Conservation (phyloP, 2,329 filamentous ascomycete genomes). For the Hypoxylon sp. region DNA sequence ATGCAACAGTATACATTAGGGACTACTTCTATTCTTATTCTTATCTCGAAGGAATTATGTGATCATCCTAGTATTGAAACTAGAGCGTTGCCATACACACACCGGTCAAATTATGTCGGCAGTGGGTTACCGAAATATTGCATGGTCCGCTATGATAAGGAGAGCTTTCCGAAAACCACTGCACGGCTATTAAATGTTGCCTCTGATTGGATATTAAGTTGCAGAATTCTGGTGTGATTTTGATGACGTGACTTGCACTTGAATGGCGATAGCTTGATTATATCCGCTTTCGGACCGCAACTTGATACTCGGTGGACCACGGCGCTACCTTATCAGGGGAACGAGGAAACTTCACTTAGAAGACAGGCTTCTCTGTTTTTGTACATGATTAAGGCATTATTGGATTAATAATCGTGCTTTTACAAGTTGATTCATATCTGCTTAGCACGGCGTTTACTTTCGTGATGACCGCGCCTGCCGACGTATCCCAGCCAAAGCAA, state of each 20-base stretch:
- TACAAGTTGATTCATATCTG: background rate
- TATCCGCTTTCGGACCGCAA: conserved; percentile 18
- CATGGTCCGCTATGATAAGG: background rate
- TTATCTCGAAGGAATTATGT: conserved; percentile 4
- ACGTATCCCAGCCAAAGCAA: conserved; percentile 2
- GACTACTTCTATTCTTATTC: background rate
- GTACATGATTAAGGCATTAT: background rate
- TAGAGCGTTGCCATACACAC: background rate
- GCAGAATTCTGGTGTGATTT: conserved; percentile 13
- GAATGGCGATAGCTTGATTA: conserved; percentile 11
- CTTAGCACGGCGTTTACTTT: background rate
- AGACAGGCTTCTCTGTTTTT: too few relatives aligned
- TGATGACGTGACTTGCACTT: conserved; percentile 18
- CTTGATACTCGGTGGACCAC: background rate
- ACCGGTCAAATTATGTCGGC: background rate
- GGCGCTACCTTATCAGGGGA: background rate
- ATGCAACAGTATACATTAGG: background rate
- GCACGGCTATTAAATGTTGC: conserved; percentile 58
- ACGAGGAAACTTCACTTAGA: background rate
- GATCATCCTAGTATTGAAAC: conserved; percentile 1
- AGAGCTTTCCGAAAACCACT: conserved; percentile 25
- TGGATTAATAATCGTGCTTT: background rate
- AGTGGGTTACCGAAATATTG: conserved; percentile 8
- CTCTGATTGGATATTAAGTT: conserved; percentile 15
- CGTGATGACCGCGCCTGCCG: background rate